Evolutionary conservation across 2,329 filamentous ascomycete species (phyloP).

Genomic region (Aspergillus neotritici): DNA sequence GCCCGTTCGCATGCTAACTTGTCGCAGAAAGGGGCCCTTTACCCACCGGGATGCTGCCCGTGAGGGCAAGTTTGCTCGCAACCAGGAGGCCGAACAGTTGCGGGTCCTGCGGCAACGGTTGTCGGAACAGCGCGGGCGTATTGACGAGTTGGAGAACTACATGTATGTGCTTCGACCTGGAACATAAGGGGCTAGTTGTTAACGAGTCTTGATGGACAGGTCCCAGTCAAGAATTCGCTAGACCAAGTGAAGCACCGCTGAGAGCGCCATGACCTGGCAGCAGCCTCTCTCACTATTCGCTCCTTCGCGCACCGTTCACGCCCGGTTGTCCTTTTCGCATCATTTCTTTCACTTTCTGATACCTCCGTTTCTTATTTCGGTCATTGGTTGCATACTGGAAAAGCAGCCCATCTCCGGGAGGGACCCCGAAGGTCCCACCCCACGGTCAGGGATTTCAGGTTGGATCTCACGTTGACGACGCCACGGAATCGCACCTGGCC

Average conservation of each 20-base stretch:
- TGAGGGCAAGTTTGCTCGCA: conserved; percentile 14
- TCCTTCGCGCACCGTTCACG: too few species aligned
- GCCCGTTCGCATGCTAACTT: too few species aligned
- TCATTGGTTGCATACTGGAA: too few species aligned
- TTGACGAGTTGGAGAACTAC: conserved; percentile 23
- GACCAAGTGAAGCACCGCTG: not conserved
- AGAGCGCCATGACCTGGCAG: not conserved
- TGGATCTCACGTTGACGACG: too few species aligned
- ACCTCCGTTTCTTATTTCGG: too few species aligned
- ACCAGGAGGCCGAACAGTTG: conserved; percentile 21
- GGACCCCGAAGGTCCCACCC: too few species aligned
- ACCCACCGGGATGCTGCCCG: conserved; percentile 15
- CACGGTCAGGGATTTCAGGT: too few species aligned
- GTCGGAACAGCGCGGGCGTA: conserved; percentile 19
- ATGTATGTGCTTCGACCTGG: conserved; percentile 10
- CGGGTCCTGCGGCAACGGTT: conserved; percentile 15
- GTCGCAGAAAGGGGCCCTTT: conserved; percentile 17
- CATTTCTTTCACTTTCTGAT: too few species aligned
- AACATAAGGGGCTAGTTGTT: not conserved
- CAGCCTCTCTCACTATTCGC: not conserved
- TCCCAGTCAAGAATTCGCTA: conserved; percentile 1
- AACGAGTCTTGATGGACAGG: not conserved
- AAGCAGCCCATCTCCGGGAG: too few species aligned
- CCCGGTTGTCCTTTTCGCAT: too few species aligned
- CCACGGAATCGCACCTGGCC: not conserved